phyloP scores from a whole-genome alignment of 768 basidiomycete species.

The Boletus tylopilopsis region DNA sequence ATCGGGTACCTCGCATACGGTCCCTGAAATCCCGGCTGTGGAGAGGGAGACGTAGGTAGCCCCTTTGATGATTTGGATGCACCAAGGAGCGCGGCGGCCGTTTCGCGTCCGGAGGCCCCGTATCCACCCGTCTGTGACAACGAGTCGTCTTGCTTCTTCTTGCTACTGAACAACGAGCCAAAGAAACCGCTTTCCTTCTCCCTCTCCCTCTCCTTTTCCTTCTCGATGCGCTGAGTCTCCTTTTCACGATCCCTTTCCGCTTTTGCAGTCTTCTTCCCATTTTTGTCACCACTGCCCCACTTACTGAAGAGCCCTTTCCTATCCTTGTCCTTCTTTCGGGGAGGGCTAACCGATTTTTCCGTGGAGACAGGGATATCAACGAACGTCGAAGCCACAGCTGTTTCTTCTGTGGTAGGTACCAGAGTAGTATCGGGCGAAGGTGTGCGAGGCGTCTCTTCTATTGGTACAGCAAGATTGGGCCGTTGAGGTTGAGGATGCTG shows the following conservation, averaged over 20 bases:
- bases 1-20: conserved; percentile 87
- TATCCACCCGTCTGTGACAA: conserved; percentile 34
- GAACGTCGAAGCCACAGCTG: conserved; percentile 24
- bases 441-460: conserved; percentile 45
- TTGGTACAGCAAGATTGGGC: conserved; percentile 29
- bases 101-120: conserved; percentile 67
- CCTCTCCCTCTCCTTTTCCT: conserved; percentile 45
- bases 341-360: conserved; percentile 25
- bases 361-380: conserved; percentile 16
- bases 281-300: conserved; percentile 59
- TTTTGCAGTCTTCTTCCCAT: conserved; percentile 52
- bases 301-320: conserved; percentile 66
- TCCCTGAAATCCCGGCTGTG: conserved; percentile 38
- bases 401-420: conserved; percentile 23
- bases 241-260: conserved; percentile 43
- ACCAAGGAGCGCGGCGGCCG: conserved; percentile 83
- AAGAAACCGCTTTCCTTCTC: conserved; percentile 77
- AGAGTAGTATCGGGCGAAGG: conserved; percentile 53
- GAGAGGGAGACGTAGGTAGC: conserved; percentile 58
- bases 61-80: conserved; percentile 76
- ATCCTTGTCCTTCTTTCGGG: conserved; percentile 64
- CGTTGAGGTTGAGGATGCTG: conserved; percentile 69
- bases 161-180: conserved; percentile 83
- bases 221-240: conserved; percentile 45
- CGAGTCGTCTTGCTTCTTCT: conserved; percentile 81